A percentile compares a stretch with the other conserved stretches of the same genome.
Evolutionary conservation across 768 basidiomycete genomes (phyloP).

Genomic region (Lepiota subincarnata): DNA sequence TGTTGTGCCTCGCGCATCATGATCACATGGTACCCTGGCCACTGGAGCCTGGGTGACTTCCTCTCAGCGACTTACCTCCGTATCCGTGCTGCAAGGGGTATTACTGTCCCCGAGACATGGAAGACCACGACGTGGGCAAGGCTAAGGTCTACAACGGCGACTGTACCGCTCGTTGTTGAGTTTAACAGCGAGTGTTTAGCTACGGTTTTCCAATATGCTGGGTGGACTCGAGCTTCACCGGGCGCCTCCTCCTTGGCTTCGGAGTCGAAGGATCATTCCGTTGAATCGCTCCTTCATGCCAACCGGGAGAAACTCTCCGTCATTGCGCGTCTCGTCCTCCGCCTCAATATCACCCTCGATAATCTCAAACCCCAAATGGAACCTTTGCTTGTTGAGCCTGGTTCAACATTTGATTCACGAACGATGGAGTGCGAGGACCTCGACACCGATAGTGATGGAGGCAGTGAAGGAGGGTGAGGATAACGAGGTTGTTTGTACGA

Average conservation of each 20-base stretch:
- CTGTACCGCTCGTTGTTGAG: slow-evolving; percentile 10
- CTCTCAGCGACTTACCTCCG: slow-evolving; percentile 32
- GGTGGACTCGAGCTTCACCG: background rate
- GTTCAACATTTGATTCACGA: slow-evolving; percentile 22
- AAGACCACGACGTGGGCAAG: slow-evolving; percentile 20
- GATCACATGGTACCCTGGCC: slow-evolving; percentile 38
- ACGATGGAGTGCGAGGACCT: slow-evolving; percentile 26
- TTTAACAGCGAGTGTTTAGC: slow-evolving; percentile 11
- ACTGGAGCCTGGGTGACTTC: slow-evolving; percentile 39
- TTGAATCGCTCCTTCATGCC: slow-evolving; percentile 12
- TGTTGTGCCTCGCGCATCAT: slow-evolving; percentile 35
- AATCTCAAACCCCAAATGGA: slow-evolving; percentile 25
- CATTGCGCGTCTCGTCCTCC: slow-evolving; percentile 26
- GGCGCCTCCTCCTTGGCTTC: slow-evolving; percentile 4
- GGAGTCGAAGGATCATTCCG: background rate
- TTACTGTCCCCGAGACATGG: slow-evolving; percentile 19
- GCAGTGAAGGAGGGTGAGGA: slow-evolving; percentile 7
- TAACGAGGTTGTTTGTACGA: slow-evolving; percentile 25
- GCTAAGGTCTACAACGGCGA: slow-evolving; percentile 12
- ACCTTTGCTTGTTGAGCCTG: slow-evolving; percentile 22
- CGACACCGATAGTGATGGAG: slow-evolving; percentile 10
- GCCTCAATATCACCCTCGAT: slow-evolving; percentile 15
- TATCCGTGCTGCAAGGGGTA: slow-evolving; percentile 24
- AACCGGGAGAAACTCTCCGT: slow-evolving; percentile 17
- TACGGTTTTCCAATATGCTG: slow-evolving; percentile 6